Conservation (phyloP, 1,284 basidiomycete species). For the Meira nashicola region DNA sequence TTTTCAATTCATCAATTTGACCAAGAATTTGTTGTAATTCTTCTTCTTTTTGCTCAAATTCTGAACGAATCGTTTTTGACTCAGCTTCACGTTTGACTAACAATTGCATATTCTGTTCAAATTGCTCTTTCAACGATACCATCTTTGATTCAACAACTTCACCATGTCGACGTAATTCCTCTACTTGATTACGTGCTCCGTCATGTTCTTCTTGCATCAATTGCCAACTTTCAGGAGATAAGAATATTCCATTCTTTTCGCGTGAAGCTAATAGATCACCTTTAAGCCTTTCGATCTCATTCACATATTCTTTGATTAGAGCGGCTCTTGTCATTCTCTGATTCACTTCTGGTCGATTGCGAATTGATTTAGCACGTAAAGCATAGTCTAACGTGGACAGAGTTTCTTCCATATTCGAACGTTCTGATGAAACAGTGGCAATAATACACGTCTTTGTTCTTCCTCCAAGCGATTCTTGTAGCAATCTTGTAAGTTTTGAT, state of each 20-base stretch:
- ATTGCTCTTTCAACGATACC: slow-evolving; percentile 46
- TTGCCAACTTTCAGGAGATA: slow-evolving; percentile 40
- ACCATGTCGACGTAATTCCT: slow-evolving; percentile 33
- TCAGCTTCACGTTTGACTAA: slow-evolving; percentile 45
- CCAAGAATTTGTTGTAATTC: slow-evolving; percentile 32
- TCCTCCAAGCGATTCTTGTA: slow-evolving; percentile 98
- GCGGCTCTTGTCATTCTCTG: slow-evolving; percentile 88
- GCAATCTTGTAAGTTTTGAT: slow-evolving; percentile 84
- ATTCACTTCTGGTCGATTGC: slow-evolving; percentile 92
- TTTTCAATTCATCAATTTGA: slow-evolving; percentile 23
- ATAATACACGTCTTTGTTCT: slow-evolving; percentile 97
- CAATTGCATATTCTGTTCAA: slow-evolving; percentile 49
- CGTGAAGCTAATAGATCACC: slow-evolving; percentile 66
- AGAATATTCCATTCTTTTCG: slow-evolving; percentile 45
- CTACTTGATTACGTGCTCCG: slow-evolving; percentile 26
- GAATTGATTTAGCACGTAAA: slow-evolving; percentile 88
- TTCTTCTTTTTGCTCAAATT: slow-evolving; percentile 25
- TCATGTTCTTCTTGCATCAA: slow-evolving; percentile 40
- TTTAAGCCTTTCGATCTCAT: slow-evolving; percentile 91
- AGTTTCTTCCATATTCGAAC: slow-evolving; percentile 84
- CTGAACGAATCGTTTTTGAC: slow-evolving; percentile 26
- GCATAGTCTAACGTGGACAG: slow-evolving; percentile 97
- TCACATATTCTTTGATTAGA: slow-evolving; percentile 86
- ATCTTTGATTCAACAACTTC: slow-evolving; percentile 48
- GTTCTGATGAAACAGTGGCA: slow-evolving; percentile 63